These are phyloP conservation scores for Calonectria montana DNA, from an alignment of 2,329 filamentous ascomycete species.

Conservation along the genomic window DNA sequence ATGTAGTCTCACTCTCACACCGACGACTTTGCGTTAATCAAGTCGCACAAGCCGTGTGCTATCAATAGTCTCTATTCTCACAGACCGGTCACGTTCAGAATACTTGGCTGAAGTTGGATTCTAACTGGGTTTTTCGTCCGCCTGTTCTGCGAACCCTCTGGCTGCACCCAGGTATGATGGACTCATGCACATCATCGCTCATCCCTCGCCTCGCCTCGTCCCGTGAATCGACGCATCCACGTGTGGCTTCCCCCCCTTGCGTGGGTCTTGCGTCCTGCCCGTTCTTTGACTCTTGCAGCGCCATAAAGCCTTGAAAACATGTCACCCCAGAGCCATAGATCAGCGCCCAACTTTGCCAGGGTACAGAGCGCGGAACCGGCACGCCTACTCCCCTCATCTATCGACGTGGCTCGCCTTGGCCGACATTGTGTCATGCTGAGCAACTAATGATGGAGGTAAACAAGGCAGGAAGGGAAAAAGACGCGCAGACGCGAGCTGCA, in stretches of 20 bases:
- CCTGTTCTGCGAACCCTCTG: constrained; percentile 9
- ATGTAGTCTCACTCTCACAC: constrained; percentile 6
- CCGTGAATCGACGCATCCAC: constrained; percentile 5
- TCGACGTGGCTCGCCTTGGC: constrained; percentile 9
- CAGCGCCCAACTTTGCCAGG: constrained; percentile 13
- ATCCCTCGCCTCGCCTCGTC: constrained; percentile 5
- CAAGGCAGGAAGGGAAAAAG: neutral
- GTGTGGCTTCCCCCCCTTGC: neutral
- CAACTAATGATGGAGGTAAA: neutral
- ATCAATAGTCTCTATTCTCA: constrained; percentile 5
- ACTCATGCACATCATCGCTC: constrained; percentile 16
- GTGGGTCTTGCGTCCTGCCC: neutral
- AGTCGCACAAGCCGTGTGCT: constrained; percentile 5
- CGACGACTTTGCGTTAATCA: neutral
- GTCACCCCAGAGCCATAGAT: neutral
- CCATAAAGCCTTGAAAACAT: constrained; percentile 5
- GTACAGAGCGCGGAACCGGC: constrained; percentile 2
- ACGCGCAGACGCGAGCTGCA: neutral
- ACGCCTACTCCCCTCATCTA: neutral
- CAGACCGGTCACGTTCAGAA: neutral
- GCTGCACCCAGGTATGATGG: constrained; percentile 1
- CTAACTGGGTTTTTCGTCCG: neutral
- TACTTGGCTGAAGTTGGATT: neutral
- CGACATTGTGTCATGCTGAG: neutral
- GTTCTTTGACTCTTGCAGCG: neutral